Conservation (phyloP, 257 asterid genomes). For the Plantago major region DNA sequence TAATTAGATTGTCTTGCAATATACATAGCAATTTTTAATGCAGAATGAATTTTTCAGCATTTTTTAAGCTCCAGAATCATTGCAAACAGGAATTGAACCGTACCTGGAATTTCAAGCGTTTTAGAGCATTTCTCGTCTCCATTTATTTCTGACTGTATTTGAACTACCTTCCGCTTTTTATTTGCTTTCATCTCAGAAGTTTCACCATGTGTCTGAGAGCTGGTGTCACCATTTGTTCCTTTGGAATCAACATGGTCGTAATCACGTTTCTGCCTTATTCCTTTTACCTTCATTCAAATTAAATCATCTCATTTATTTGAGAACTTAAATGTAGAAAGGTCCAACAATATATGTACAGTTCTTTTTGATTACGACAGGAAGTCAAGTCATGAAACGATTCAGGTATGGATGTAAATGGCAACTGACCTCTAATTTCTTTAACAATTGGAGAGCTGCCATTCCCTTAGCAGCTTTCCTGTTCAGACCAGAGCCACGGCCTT, state of each 20-base stretch:
- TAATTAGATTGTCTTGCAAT: background rate
- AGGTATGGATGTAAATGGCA: conserved; percentile 5
- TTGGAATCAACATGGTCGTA: conserved; percentile 20
- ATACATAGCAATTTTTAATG: too few relatives aligned
- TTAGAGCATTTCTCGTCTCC: conserved; percentile 19
- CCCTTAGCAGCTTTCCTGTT: conserved; percentile 69
- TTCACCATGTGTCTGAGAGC: conserved; percentile 18
- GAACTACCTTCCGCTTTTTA: conserved; percentile 34
- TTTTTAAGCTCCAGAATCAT: background rate
- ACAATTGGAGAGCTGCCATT: conserved; percentile 66
- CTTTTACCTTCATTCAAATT: conserved; percentile 42
- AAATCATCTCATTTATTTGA: conserved; percentile 9
- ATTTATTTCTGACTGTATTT: conserved; percentile 14
- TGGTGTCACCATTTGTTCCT: conserved; percentile 13
- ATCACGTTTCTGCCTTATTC: conserved; percentile 45
- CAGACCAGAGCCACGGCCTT: conserved; percentile 55
- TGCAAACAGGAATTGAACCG: background rate
- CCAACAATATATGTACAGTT: background rate
- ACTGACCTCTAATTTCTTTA: conserved; percentile 76
- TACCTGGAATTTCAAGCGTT: conserved; percentile 57
- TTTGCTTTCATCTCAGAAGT: conserved; percentile 22
- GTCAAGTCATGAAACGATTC: background rate
- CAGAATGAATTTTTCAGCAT: too few relatives aligned
- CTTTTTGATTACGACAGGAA: too few relatives aligned
- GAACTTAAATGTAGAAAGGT: background rate